Evolutionary conservation across 83 land plant species (phyloP).

Genomic region (Larix sibirica): DNA sequence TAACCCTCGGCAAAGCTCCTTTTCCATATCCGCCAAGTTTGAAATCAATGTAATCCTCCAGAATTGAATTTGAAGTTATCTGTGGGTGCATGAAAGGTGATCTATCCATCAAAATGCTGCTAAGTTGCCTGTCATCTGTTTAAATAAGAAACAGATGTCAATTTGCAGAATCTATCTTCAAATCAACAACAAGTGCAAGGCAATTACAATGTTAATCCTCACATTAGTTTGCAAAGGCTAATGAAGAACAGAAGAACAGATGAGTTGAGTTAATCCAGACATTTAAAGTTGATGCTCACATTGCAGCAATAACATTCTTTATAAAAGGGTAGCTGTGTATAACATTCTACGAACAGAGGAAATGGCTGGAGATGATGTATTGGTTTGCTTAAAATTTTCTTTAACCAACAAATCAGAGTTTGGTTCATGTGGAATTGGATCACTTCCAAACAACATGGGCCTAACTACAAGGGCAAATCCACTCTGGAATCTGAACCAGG

Average conservation of each 20-base stretch:
- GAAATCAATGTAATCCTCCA: not conserved
- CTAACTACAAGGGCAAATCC: too few species aligned
- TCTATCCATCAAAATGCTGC: conserved; percentile 9
- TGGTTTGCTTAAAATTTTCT: too few species aligned
- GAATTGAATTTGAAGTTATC: not conserved
- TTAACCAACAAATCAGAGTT: too few species aligned
- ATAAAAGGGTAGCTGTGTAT: too few species aligned
- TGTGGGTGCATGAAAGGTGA: not conserved
- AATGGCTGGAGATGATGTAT: too few species aligned
- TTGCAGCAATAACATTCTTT: too few species aligned
- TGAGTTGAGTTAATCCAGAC: not conserved
- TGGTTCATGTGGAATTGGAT: too few species aligned
- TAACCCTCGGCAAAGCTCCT: not conserved
- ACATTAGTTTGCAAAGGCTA: not conserved
- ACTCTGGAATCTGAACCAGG: too few species aligned
- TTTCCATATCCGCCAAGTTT: conserved; percentile 13
- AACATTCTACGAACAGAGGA: too few species aligned
- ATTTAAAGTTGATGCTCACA: too few species aligned
- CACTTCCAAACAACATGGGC: too few species aligned
- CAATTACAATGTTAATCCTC: not conserved
- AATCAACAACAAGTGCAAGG: not conserved
- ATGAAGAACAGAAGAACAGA: not conserved
- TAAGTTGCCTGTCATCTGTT: not conserved
- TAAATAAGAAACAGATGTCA: not conserved
- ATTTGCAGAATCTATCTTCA: not conserved